Evolutionary conservation across 371 early-diverging fungal species (phyloP).

Genomic region (Mucor circinelloides): DNA sequence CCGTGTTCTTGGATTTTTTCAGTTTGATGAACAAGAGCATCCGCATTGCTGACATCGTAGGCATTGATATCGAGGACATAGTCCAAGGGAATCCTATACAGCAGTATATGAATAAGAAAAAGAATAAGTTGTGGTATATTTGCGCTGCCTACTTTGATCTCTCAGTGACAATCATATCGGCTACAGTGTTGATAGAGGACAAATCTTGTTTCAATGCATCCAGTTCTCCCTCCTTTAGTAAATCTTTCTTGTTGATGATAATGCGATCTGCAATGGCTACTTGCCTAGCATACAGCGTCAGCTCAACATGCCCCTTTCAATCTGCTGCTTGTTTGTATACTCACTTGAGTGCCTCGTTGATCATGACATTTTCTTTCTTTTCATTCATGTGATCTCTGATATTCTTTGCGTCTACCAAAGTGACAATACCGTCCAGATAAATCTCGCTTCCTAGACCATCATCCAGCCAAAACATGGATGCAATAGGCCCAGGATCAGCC

Average conservation of each 20-base stretch:
- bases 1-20: conserved; percentile 36
- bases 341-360: conserved; percentile 76
- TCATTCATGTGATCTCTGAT: conserved; percentile 62
- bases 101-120: too few relatives aligned
- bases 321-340: too few relatives aligned
- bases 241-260: conserved; percentile 93
- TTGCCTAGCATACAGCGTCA: conserved; percentile 59
- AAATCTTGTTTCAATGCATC: conserved; percentile 56
- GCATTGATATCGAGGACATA: conserved; percentile 78
- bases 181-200: conserved; percentile 61
- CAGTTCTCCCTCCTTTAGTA: conserved; percentile 59
- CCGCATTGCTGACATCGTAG: conserved; percentile 58
- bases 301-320: too few relatives aligned
- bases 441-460: conserved; percentile 88
- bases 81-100: conserved; percentile 69
- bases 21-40: conserved; percentile 36
- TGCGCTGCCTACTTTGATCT: conserved; percentile 51
- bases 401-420: conserved; percentile 91
- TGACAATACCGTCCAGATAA: conserved; percentile 92
- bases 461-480: conserved; percentile 96
- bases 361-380: conserved; percentile 52
- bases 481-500: conserved; percentile 92
- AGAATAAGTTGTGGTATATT: too few relatives aligned
- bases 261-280: conserved; percentile 95
- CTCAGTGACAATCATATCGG: conserved; percentile 58